phyloP scores from a whole-genome alignment of 2,329 filamentous ascomycete genomes.

The Biscogniauxia marginata region DNA sequence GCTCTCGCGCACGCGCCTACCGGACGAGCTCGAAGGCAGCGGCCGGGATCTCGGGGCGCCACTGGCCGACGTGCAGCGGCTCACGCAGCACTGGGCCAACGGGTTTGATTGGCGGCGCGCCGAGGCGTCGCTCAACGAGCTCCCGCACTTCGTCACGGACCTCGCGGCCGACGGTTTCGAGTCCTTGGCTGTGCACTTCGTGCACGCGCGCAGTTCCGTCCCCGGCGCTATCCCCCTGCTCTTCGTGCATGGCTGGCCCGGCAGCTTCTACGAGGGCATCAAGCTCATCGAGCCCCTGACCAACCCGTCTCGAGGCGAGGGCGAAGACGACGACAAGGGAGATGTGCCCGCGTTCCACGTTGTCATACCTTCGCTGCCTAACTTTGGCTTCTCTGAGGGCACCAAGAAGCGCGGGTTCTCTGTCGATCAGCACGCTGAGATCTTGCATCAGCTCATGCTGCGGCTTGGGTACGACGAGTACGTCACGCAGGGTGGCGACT shows the following conservation, averaged over 20 bases:
- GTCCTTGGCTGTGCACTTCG: constrained; percentile 60
- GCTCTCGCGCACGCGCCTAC: constrained; percentile 52
- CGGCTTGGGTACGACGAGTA: constrained; percentile 59
- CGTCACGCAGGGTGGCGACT: constrained; percentile 63
- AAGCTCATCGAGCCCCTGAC: constrained; percentile 47
- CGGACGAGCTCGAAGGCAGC: constrained; percentile 45
- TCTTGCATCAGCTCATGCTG: constrained; percentile 59
- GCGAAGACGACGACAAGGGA: constrained; percentile 18
- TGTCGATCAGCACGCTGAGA: constrained; percentile 56
- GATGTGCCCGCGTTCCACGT: constrained; percentile 42
- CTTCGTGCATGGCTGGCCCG: constrained; percentile 46
- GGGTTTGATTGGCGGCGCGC: constrained; percentile 60
- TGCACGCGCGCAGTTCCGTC: constrained; percentile 51
- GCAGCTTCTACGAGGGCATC: constrained; percentile 58
- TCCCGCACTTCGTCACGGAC: constrained; percentile 57
- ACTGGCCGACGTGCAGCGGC: constrained; percentile 56
- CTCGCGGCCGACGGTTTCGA: constrained; percentile 59
- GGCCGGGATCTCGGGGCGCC: constrained; percentile 60
- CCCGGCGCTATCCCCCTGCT: constrained; percentile 35
- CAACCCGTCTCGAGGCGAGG: constrained; percentile 3
- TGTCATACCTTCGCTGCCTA: constrained; percentile 47
- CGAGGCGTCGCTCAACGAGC: constrained; percentile 57
- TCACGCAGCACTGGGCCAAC: constrained; percentile 56
- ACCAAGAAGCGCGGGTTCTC: constrained; percentile 51
- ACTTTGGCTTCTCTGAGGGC: constrained; percentile 42